Percentiles rank a stretch among this genome's conserved stretches.
These are phyloP conservation scores for Aspergillus alliaceus DNA, from an alignment of 2,329 filamentous ascomycete species.

Conservation along the genomic window DNA sequence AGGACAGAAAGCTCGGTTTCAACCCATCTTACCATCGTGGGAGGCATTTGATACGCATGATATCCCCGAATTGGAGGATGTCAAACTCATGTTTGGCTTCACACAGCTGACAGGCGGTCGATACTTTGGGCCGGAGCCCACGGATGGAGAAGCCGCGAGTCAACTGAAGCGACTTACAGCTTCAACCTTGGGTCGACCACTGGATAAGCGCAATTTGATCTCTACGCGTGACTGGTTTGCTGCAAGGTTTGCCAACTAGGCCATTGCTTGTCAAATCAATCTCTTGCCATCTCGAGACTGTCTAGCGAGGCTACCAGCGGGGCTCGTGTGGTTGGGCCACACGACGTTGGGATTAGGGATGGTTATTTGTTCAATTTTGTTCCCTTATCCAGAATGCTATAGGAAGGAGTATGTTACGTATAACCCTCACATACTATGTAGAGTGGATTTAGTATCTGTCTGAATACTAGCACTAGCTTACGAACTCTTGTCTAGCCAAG, in stretches of 20 bases:
- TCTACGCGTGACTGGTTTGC: not conserved
- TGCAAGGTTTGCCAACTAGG: not conserved
- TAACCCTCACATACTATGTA: no score
- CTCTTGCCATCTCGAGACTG: no score
- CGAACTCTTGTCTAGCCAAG: no score
- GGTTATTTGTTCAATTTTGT: no score
- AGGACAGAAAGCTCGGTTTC: slow-evolving; percentile 7
- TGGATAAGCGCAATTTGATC: not conserved
- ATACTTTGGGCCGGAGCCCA: slow-evolving; percentile 10
- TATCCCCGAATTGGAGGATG: slow-evolving; percentile 10
- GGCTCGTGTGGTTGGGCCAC: no score
- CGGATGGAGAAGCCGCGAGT: slow-evolving; percentile 6
- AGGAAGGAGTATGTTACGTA: no score
- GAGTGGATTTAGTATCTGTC: no score
- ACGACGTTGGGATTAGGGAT: no score
- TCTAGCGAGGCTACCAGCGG: no score
- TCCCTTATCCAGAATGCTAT: no score
- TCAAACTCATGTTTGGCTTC: slow-evolving; percentile 13
- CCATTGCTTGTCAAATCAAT: not conserved
- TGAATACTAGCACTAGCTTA: no score
- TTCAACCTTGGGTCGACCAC: not conserved
- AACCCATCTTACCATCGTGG: slow-evolving; percentile 8
- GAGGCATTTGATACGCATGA: slow-evolving; percentile 12
- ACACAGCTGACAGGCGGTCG: slow-evolving; percentile 9
- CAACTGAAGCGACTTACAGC: slow-evolving; percentile 1